Conservation (phyloP, 495 filamentous ascomycete species). For the Lophiotrema nucula region DNA sequence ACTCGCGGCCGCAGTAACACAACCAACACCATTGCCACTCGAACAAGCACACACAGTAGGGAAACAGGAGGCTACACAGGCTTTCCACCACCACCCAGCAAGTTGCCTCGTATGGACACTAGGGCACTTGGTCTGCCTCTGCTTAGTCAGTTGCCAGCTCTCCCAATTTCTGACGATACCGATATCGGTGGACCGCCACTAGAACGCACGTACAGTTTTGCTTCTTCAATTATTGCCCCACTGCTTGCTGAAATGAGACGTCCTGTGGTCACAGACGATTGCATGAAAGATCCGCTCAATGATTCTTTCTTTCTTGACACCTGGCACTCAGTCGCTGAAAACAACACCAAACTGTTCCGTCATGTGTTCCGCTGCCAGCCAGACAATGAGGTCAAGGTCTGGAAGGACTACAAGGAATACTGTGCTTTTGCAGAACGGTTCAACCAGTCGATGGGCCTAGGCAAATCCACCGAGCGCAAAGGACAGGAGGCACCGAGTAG, state of each 20-base stretch:
- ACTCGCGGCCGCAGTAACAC: constrained; percentile 22
- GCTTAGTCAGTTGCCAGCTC: constrained; percentile 63
- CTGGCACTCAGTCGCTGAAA: constrained; percentile 85
- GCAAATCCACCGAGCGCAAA: constrained; percentile 38
- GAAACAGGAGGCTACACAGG: constrained; percentile 41
- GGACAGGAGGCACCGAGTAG: constrained; percentile 28
- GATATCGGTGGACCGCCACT: constrained; percentile 71
- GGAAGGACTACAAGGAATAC: constrained; percentile 93
- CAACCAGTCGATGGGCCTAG: constrained; percentile 55
- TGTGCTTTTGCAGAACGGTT: constrained; percentile 76
- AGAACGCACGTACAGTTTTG: constrained; percentile 48
- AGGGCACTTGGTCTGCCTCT: constrained; percentile 56
- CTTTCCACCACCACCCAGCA: constrained; percentile 57
- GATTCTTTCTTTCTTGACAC: constrained; percentile 80
- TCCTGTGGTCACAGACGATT: constrained; percentile 62
- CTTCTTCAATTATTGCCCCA: constrained; percentile 50
- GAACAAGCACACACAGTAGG: constrained; percentile 17
- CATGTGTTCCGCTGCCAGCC: constrained; percentile 96
- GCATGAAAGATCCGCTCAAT: constrained; percentile 80
- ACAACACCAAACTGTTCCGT: constrained; percentile 91
- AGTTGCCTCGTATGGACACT: constrained; percentile 52
- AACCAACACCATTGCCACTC: constrained; percentile 9
- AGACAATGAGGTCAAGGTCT: constrained; percentile 87
- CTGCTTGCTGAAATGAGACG: constrained; percentile 65
- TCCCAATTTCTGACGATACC: constrained; percentile 69